Conservation (phyloP, 2,329 filamentous ascomycete genomes). For the Simplicillium sp. region DNA sequence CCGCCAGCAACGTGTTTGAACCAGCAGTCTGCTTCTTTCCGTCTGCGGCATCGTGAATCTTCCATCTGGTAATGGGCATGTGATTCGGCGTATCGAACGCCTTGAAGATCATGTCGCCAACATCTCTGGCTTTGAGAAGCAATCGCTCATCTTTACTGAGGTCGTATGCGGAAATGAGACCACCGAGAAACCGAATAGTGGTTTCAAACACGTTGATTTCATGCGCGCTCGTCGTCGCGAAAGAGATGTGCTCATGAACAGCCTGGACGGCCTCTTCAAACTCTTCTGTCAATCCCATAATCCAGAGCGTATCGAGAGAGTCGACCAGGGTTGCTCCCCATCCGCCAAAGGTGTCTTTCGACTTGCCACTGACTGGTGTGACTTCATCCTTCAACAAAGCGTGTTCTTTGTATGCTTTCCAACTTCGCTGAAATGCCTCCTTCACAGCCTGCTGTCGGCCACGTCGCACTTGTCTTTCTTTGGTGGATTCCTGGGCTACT, state of each 20-base stretch:
- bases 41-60: slow-evolving; percentile 13
- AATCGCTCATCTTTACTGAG: slow-evolving; percentile 32
- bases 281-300: slow-evolving; percentile 49
- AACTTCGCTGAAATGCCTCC: slow-evolving; percentile 29
- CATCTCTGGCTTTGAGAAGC: slow-evolving; percentile 36
- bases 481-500: slow-evolving; percentile 7
- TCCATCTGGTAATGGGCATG: slow-evolving; percentile 28
- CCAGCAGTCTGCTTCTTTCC: slow-evolving; percentile 12
- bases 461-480: slow-evolving; percentile 19
- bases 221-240: slow-evolving; percentile 28
- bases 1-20: slow-evolving; percentile 36
- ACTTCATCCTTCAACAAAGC: slow-evolving; percentile 46
- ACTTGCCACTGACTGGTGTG: slow-evolving; percentile 34
- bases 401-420: slow-evolving; percentile 40
- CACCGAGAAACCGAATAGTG: slow-evolving; percentile 44
- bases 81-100: slow-evolving; percentile 43
- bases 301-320: slow-evolving; percentile 50
- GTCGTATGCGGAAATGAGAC: slow-evolving; percentile 39
- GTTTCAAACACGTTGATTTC: slow-evolving; percentile 45
- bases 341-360: slow-evolving; percentile 38
- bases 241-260: slow-evolving; percentile 36
- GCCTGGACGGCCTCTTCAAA: slow-evolving; percentile 44
- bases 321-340: slow-evolving; percentile 54
- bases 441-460: slow-evolving; percentile 28
- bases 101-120: slow-evolving; percentile 42